These are phyloP conservation scores for Xylariaceae sp. DNA, from an alignment of 2,329 filamentous ascomycete species.

Conservation along the genomic window DNA sequence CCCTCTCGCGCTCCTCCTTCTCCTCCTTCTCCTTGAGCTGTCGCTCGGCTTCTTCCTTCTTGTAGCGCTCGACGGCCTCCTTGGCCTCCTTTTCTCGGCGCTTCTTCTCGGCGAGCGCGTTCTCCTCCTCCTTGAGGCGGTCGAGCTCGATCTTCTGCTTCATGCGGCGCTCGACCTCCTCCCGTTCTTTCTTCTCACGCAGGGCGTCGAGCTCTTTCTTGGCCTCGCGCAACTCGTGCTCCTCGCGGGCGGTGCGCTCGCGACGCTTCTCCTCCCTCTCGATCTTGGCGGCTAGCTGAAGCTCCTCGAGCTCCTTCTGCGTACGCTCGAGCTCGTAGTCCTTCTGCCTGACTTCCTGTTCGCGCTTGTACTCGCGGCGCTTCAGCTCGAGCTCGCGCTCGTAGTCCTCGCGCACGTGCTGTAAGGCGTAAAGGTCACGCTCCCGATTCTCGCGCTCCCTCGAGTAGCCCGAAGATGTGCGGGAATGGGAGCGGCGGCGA, in stretches of 20 bases:
- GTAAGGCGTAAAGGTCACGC: conserved; percentile 24
- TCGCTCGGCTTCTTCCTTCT: conserved; percentile 46
- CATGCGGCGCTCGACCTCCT: conserved; percentile 48
- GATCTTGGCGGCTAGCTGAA: conserved; percentile 38
- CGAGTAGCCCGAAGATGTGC: conserved; percentile 2
- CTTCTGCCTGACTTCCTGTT: conserved; percentile 36
- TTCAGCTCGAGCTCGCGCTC: conserved; percentile 27
- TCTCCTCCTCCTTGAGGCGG: conserved; percentile 44
- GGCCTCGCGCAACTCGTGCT: conserved; percentile 32
- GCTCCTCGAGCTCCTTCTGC: conserved; percentile 37
- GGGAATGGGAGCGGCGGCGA: conserved; percentile 2
- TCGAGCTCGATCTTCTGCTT: conserved; percentile 49
- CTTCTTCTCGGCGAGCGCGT: conserved; percentile 42
- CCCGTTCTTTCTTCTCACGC: conserved; percentile 41
- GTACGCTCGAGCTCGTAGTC: conserved; percentile 34
- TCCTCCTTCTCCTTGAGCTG: conserved; percentile 44
- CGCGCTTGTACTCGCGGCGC: conserved; percentile 35
- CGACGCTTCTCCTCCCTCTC: conserved; percentile 41
- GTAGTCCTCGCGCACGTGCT: conserved; percentile 31
- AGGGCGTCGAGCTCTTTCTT: conserved; percentile 34
- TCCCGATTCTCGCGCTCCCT: conserved; percentile 12
- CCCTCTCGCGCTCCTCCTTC: conserved; percentile 46
- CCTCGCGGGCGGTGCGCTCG: conserved; percentile 39
- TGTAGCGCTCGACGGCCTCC: conserved; percentile 50
- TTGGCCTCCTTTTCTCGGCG: conserved; percentile 44